Evolutionary conservation across 2,329 filamentous ascomycete genomes (phyloP).

Genomic region (Neurospora crassa): DNA sequence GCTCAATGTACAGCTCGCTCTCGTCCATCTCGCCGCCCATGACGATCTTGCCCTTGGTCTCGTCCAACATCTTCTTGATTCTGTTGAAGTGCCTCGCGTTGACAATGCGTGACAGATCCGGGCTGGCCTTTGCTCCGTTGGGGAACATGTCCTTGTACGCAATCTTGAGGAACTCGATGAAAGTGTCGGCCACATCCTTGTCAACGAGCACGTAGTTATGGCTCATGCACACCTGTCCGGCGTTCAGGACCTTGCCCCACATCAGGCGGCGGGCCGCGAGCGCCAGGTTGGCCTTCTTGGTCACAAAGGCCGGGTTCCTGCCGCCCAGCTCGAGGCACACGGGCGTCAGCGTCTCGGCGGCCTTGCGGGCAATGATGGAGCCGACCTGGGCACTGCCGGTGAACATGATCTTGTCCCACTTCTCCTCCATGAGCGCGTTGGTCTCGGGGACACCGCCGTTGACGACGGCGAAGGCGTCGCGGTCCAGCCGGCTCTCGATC

Average conservation of each 20-base stretch:
- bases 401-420: constrained; percentile 98
- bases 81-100: constrained; percentile 72
- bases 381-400: constrained; percentile 74
- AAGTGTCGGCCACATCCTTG: constrained; percentile 57
- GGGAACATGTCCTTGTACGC: constrained; percentile 74
- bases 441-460: constrained; percentile 78
- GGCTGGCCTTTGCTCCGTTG: constrained; percentile 64
- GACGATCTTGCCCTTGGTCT: constrained; percentile 72
- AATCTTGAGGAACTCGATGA: constrained; percentile 65
- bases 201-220: constrained; percentile 91
- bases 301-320: constrained; percentile 84
- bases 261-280: constrained; percentile 76
- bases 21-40: constrained; percentile 79
- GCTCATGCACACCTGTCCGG: constrained; percentile 84
- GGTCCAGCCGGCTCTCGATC: constrained; percentile 66
- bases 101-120: constrained; percentile 72
- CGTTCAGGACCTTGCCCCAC: constrained; percentile 81
- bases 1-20: constrained; percentile 73
- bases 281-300: constrained; percentile 68
- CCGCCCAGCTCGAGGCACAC: constrained; percentile 86
- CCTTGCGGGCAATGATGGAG: constrained; percentile 82
- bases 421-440: constrained; percentile 70
- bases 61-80: constrained; percentile 85
- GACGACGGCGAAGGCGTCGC: constrained; percentile 63
- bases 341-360: constrained; percentile 79